These are phyloP conservation scores for Dactylella cylindrospora DNA, from an alignment of 2,329 filamentous ascomycete genomes.

Conservation along the genomic window DNA sequence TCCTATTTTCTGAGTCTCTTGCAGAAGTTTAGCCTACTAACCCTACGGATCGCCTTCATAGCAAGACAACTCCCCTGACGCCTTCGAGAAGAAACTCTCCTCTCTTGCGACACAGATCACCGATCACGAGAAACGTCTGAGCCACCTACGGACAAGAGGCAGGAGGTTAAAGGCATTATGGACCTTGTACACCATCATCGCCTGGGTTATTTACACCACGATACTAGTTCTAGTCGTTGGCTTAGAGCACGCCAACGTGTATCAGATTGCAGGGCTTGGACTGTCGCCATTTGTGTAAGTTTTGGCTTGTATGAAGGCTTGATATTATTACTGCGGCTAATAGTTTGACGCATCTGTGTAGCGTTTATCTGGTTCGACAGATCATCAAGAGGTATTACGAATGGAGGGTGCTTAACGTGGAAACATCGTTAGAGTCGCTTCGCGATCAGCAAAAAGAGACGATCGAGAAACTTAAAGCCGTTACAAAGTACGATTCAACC, in stretches of 20 bases:
- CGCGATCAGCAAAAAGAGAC: constrained; percentile 79
- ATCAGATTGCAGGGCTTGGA: constrained; percentile 76
- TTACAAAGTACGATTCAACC: constrained; percentile 94
- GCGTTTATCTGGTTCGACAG: constrained; percentile 76
- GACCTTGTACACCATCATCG: constrained; percentile 87
- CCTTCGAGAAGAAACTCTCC: constrained; percentile 88
- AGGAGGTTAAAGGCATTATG: constrained; percentile 80
- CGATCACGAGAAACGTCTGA: constrained; percentile 70
- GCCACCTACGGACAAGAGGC: constrained; percentile 69
- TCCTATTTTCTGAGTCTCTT: constrained; percentile 32
- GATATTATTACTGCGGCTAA: constrained; percentile 4
- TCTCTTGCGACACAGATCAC: constrained; percentile 80
- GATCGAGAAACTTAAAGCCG: constrained; percentile 90
- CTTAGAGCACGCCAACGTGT: constrained; percentile 71
- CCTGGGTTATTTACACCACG: constrained; percentile 82
- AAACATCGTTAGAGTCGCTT: constrained; percentile 69
- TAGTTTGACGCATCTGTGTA: constrained; percentile 51
- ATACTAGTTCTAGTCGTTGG: constrained; percentile 83
- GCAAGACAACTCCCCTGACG: constrained; percentile 80
- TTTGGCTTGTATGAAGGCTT: background rate
- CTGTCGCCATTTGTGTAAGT: constrained; percentile 76
- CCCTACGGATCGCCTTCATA: constrained; percentile 52
- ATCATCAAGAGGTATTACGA: constrained; percentile 71
- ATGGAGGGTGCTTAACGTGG: constrained; percentile 72
- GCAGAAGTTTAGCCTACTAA: constrained; percentile 35